A percentile compares a stretch with the other conserved stretches of the same genome.
Evolutionary conservation across 2,329 filamentous ascomycete genomes (phyloP).

Genomic region (Neonectria sp.): DNA sequence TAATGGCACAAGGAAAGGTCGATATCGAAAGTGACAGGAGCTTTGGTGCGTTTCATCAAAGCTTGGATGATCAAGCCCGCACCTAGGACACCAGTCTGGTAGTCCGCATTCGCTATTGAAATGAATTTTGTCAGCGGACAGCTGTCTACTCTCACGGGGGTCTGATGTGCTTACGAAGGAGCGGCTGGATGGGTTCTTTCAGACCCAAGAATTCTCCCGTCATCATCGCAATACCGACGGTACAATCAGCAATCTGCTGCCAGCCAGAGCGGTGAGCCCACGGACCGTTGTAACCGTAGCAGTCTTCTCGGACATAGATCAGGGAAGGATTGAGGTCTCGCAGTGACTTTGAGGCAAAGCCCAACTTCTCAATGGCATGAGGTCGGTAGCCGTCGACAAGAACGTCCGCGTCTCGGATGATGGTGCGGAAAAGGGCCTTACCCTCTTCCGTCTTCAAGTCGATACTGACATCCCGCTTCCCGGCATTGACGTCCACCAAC

Average conservation of each 20-base stretch:
- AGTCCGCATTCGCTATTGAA: conserved; percentile 38
- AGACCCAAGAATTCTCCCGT: conserved; percentile 55
- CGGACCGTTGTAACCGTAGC: conserved; percentile 52
- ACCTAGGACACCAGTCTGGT: conserved; percentile 36
- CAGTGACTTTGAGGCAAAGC: conserved; percentile 42
- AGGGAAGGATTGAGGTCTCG: conserved; percentile 36
- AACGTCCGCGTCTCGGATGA: conserved; percentile 51
- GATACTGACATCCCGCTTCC: conserved; percentile 50
- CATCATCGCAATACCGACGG: conserved; percentile 53
- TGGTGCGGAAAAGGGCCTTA: conserved; percentile 25
- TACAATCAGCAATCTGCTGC: conserved; percentile 56
- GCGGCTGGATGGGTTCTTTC: conserved; percentile 37
- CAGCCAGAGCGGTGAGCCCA: conserved; percentile 50
- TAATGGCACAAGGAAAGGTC: conserved; percentile 41
- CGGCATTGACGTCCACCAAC: conserved; percentile 51
- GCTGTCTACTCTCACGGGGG: background rate
- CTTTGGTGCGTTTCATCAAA: conserved; percentile 10
- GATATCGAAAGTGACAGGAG: conserved; percentile 31
- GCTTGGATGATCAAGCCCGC: conserved; percentile 32
- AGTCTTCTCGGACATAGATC: conserved; percentile 53
- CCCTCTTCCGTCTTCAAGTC: conserved; percentile 49
- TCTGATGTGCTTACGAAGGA: conserved; percentile 25
- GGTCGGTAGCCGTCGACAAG: conserved; percentile 54
- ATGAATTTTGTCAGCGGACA: background rate
- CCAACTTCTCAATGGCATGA: conserved; percentile 46